phyloP scores from a whole-genome alignment of 179 eudicot genomes.

The Silene vulgaris region DNA sequence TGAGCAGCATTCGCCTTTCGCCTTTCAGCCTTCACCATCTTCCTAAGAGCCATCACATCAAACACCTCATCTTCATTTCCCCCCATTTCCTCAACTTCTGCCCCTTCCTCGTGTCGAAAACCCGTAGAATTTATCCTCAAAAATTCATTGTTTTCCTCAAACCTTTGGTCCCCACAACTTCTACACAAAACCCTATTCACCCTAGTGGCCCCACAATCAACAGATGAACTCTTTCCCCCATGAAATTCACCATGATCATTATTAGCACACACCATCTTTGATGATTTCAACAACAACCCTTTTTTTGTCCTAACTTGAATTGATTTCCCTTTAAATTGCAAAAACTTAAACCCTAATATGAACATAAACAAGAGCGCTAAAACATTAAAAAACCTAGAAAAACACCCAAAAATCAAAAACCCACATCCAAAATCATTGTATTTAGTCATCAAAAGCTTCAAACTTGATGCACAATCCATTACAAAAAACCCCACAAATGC shows the following conservation, averaged over 20 bases:
- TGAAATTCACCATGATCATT: conserved; percentile 29
- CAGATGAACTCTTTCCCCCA: conserved; percentile 18
- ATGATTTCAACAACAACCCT: conserved; percentile 21
- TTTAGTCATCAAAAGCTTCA: conserved; percentile 38
- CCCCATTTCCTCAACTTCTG: conserved; percentile 21
- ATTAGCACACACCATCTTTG: conserved; percentile 22
- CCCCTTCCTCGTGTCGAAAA: conserved; percentile 20
- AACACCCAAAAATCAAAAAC: conserved; percentile 42
- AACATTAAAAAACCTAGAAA: conserved; percentile 30
- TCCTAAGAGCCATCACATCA: conserved; percentile 46
- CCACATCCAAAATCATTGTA: conserved; percentile 52
- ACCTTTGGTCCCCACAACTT: conserved; percentile 28
- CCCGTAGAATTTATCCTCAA: conserved; percentile 24
- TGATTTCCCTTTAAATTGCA: conserved; percentile 30
- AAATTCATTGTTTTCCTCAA: conserved; percentile 24
- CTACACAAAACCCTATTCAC: conserved; percentile 19
- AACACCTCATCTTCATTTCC: conserved; percentile 41
- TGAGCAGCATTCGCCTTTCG: conserved; percentile 35
- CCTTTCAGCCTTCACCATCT: conserved; percentile 53
- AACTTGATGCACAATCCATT: conserved; percentile 49
- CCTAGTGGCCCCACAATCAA: conserved; percentile 22
- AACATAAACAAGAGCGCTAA: conserved; percentile 38
- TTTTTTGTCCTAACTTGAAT: background rate
- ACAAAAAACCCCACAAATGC: conserved; percentile 24
- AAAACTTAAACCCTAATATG: conserved; percentile 37